Evolutionary conservation across 306 rosid species (phyloP).

Genomic region (Rosa lucieae): DNA sequence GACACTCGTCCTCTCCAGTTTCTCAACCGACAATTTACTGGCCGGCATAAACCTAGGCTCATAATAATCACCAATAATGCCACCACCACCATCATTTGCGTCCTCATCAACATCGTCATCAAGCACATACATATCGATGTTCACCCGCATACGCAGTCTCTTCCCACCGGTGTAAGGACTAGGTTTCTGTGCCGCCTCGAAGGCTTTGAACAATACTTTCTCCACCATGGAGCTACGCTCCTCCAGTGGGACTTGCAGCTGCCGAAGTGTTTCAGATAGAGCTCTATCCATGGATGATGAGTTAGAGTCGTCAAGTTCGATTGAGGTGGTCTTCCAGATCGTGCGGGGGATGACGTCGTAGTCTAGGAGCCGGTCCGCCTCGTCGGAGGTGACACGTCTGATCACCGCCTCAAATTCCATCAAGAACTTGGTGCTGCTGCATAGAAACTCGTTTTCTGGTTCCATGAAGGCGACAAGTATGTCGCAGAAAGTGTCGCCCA

Average conservation of each 20-base stretch:
- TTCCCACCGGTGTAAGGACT: neutral
- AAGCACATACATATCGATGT: neutral
- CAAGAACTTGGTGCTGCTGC: neutral
- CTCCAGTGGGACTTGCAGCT: neutral
- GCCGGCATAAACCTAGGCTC: slow-evolving; percentile 4
- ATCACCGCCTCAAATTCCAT: neutral
- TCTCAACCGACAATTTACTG: neutral
- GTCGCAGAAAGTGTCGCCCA: neutral
- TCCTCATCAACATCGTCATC: neutral
- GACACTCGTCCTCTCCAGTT: neutral
- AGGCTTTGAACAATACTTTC: neutral
- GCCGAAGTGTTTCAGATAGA: neutral
- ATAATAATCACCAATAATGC: neutral
- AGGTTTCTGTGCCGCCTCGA: neutral
- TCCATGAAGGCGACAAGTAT: neutral
- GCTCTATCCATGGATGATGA: neutral
- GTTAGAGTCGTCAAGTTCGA: neutral
- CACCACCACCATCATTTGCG: neutral
- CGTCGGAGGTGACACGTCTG: neutral
- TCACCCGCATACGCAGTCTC: neutral
- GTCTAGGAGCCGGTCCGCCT: neutral
- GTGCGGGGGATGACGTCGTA: neutral
- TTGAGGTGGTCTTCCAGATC: neutral
- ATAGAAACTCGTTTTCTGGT: neutral
- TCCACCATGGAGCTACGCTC: neutral